phyloP scores from a whole-genome alignment of 169 alveolate genomes.

The Cryptosporidium canis region DNA sequence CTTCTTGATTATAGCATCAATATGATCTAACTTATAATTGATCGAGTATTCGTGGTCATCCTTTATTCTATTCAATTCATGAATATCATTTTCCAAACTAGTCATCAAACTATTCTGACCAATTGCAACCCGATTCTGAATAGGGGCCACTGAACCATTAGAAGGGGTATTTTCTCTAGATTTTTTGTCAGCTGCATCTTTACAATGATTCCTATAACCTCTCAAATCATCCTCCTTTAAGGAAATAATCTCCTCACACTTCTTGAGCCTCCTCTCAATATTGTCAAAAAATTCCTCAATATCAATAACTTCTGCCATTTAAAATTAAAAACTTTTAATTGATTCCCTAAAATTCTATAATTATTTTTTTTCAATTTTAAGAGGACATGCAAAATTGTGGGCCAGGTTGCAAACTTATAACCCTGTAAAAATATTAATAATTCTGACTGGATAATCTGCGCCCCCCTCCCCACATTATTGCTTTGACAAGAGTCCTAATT shows the following conservation, averaged over 20 bases:
- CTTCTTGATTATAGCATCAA: conserved; percentile 35
- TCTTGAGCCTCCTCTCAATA: conserved; percentile 21
- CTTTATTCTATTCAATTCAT: background rate
- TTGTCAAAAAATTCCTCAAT: conserved; percentile 17
- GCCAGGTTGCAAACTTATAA: conserved; percentile 3
- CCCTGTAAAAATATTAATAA: background rate
- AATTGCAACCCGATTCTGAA: conserved; percentile 25
- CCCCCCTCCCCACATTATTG: background rate
- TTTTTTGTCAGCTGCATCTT: background rate
- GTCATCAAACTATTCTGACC: conserved; percentile 56
- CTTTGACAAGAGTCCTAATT: background rate
- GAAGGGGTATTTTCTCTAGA: background rate
- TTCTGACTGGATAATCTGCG: background rate
- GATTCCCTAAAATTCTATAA: background rate
- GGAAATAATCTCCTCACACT: conserved; percentile 25
- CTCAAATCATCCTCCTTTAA: background rate
- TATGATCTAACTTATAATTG: conserved; percentile 52
- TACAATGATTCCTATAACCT: background rate
- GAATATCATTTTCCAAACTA: conserved; percentile 47
- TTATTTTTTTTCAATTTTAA: background rate
- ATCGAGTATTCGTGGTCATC: conserved; percentile 4
- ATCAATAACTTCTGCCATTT: conserved; percentile 4
- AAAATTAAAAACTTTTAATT: background rate
- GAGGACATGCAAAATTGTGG: background rate
- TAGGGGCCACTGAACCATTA: background rate